Conservation (phyloP, 1,284 basidiomycete species). For the Lentinula novae-zelandiae region DNA sequence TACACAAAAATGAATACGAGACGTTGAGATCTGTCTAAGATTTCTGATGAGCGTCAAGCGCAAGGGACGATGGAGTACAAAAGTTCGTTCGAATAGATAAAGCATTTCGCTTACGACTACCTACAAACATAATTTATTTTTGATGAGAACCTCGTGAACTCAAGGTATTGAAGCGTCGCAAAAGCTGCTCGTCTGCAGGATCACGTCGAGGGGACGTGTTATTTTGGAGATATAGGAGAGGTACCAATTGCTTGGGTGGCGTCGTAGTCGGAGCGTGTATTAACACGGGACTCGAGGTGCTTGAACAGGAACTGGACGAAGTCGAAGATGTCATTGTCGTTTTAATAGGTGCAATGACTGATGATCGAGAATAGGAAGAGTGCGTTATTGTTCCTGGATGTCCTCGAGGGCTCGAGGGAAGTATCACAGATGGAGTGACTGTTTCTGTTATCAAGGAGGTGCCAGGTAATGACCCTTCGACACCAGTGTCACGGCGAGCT, state of each 20-base stretch:
- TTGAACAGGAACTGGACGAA: conserved; percentile 16
- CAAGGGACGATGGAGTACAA: too few species aligned
- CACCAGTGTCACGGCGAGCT: conserved; percentile 49
- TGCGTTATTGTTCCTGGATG: neutral
- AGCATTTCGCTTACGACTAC: too few species aligned
- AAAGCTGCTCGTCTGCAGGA: conserved; percentile 53
- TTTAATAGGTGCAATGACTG: neutral
- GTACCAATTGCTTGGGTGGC: conserved; percentile 44
- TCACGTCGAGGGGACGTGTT: conserved; percentile 47
- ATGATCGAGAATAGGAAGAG: neutral
- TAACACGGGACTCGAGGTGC: conserved; percentile 20
- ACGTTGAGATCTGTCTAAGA: too few species aligned
- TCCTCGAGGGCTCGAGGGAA: neutral
- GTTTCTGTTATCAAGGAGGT: neutral
- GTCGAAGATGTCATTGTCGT: neutral
- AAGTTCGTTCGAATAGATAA: too few species aligned
- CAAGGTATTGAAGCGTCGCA: conserved; percentile 43
- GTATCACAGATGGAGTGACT: neutral
- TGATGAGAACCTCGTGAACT: conserved; percentile 13
- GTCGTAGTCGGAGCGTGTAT: conserved; percentile 21
- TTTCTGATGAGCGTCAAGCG: too few species aligned
- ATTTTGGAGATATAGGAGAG: conserved; percentile 55
- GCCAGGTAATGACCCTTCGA: conserved; percentile 13
- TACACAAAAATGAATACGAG: too few species aligned
- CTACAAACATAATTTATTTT: neutral